Percentiles rank a stretch among this genome's conserved stretches.
phyloP scores from a whole-genome alignment of 208 protist genomes.

The Angomonas deanei region DNA sequence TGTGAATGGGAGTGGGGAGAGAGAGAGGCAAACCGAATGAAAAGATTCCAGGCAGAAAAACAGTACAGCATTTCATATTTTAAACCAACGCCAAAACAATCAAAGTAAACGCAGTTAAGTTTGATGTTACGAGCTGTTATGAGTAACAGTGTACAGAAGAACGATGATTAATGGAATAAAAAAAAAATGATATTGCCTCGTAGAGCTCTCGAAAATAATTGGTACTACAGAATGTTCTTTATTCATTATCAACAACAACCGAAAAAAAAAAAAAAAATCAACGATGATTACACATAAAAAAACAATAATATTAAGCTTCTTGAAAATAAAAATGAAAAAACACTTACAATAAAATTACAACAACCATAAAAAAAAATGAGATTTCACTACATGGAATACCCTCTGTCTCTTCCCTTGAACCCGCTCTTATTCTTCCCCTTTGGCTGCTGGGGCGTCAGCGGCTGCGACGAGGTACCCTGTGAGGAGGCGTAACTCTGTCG shows the following conservation, averaged over 20 bases:
- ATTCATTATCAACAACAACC: too few species aligned
- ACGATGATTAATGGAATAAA: too few species aligned
- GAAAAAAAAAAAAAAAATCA: neutral
- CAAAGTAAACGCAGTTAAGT: too few species aligned
- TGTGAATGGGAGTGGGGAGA: too few species aligned
- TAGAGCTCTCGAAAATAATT: too few species aligned
- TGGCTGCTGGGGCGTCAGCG: neutral
- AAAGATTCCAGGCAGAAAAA: too few species aligned
- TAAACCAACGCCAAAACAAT: too few species aligned
- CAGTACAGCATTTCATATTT: too few species aligned
- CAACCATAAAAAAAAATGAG: slow-evolving; percentile 4
- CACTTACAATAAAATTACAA: neutral
- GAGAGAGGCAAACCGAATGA: neutral
- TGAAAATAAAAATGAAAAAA: slow-evolving; percentile 5
- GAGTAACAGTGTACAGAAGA: too few species aligned
- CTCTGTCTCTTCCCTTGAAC: neutral
- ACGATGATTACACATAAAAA: neutral
- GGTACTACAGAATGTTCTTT: too few species aligned
- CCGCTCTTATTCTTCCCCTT: neutral
- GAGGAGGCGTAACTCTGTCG: neutral
- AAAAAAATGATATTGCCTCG: too few species aligned
- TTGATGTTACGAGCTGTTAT: too few species aligned
- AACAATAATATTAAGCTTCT: neutral
- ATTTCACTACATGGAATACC: neutral
- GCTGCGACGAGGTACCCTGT: neutral